A percentile compares a stretch with the other conserved stretches of the same genome.
Conservation (phyloP, 257 asterid genomes). For the Verbascum thapsus region DNA sequence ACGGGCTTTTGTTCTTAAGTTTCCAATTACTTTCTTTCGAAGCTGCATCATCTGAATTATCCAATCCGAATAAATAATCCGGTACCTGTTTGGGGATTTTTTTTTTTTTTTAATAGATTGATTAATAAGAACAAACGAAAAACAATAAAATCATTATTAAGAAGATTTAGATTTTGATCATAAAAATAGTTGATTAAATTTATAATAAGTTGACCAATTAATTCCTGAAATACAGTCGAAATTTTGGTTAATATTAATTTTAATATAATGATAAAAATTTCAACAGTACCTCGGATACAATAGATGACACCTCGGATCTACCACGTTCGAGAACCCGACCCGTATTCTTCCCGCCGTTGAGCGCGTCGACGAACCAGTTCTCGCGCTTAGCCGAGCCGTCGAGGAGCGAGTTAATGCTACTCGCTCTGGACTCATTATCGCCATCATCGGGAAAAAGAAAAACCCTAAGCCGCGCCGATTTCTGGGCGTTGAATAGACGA, state of each 20-base stretch:
- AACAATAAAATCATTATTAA: too few species aligned
- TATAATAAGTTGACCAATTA: too few species aligned
- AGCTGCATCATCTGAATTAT: conserved; percentile 69
- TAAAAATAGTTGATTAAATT: too few species aligned
- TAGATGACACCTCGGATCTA: conserved; percentile 83
- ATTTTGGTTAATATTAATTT: too few species aligned
- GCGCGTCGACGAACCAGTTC: conserved; percentile 87
- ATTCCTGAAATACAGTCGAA: too few species aligned
- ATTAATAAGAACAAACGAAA: too few species aligned
- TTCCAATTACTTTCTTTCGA: conserved; percentile 42
- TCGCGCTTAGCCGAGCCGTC: conserved; percentile 88
- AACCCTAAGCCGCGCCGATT: conserved; percentile 70
- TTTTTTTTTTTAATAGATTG: too few species aligned
- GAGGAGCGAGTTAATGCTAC: conserved; percentile 72
- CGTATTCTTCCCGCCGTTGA: conserved; percentile 62
- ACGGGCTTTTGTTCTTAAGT: conserved; percentile 33
- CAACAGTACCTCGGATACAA: conserved; percentile 86
- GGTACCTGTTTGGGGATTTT: too few species aligned
- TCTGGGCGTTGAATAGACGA: conserved; percentile 59
- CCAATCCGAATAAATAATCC: conserved; percentile 86
- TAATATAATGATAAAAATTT: too few species aligned
- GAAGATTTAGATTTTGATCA: too few species aligned
- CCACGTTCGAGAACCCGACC: conserved; percentile 69
- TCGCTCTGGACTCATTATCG: conserved; percentile 50
- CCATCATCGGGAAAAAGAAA: conserved; percentile 65